Evolutionary conservation across 225 moss, liverwort and hornwort genomes (phyloP).

Genomic region (Marchantia paleacea): DNA sequence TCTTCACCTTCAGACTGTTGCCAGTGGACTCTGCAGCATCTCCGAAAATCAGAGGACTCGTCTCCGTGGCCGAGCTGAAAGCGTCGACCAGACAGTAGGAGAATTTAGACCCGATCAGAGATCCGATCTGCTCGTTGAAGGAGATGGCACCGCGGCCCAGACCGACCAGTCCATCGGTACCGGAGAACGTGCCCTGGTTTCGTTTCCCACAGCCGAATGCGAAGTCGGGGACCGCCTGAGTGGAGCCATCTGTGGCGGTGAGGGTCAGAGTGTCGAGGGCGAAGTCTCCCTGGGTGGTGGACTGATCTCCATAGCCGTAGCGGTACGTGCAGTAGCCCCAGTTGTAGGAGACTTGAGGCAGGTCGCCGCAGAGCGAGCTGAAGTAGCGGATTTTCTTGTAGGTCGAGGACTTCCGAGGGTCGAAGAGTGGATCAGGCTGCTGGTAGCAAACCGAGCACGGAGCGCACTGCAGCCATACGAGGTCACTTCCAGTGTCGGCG

Average conservation of each 20-base stretch:
- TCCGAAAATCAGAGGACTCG: slow-evolving; percentile 34
- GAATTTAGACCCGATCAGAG: slow-evolving; percentile 21
- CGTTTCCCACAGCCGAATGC: slow-evolving; percentile 31
- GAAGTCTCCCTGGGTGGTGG: slow-evolving; percentile 27
- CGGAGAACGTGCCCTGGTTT: slow-evolving; percentile 29
- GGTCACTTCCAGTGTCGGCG: slow-evolving; percentile 35
- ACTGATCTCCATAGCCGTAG: slow-evolving; percentile 32
- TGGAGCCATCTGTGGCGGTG: slow-evolving; percentile 6
- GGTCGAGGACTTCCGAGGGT: slow-evolving; percentile 23
- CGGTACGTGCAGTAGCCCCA: slow-evolving; percentile 23
- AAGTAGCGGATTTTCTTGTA: slow-evolving; percentile 21
- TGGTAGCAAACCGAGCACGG: slow-evolving; percentile 19
- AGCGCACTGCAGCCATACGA: slow-evolving; percentile 33
- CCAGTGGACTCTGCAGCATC: slow-evolving; percentile 5
- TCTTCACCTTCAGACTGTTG: not conserved
- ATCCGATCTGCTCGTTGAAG: slow-evolving; percentile 26
- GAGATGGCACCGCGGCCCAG: slow-evolving; percentile 31
- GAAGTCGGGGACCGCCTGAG: slow-evolving; percentile 19
- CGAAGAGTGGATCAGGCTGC: slow-evolving; percentile 22
- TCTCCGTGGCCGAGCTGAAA: slow-evolving; percentile 6
- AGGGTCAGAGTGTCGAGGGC: slow-evolving; percentile 26
- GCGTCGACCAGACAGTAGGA: slow-evolving; percentile 33
- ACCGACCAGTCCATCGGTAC: slow-evolving; percentile 34
- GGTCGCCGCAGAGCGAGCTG: slow-evolving; percentile 17
- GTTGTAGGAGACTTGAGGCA: slow-evolving; percentile 17